Evolutionary conservation across 352 stramenopile species (phyloP), one percentile per base, ranked within the genome.

Genomic region (Globisporangium spinosum): DNA sequence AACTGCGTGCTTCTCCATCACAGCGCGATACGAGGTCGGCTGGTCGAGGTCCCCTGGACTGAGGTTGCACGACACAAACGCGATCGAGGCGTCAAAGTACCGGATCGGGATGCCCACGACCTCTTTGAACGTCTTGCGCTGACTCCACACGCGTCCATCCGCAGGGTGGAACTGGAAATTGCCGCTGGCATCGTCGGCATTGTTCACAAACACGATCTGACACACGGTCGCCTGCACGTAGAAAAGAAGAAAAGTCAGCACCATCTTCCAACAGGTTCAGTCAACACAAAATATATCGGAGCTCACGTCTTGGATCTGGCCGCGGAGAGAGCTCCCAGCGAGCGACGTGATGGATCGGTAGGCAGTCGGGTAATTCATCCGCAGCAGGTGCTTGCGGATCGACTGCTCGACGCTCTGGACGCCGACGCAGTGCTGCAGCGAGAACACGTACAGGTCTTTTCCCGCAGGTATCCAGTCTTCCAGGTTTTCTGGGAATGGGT

Each of bases 141-240:
- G 84, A 0, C 82, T 82, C 86, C 86, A 94, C 38, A 89, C 82
- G 10, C 82, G 84, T 10, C 83, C 84, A 56, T 93, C 81, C 0
- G 71, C 77, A 0, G 81, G 79, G 62, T 90, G 80, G 55, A 94
- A 88, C 47, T 86, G 77, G 10, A 93, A 87, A 59, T 93, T 95
- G 9, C 87, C 87, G 56, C 84, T 93, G 6, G 82, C 77, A 23
- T 93, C 85, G 61, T 95, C 87, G 1, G 85, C 83, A 60, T 90
- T 87, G 75, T 93, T 93, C 56, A 93, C 84, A 71, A 95, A 95
- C 8, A 95, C 77, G 57, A 95, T 90, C 70, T 95, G 85, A 65
- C 87, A 93, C 20, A 94, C 81, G 0, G 78, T 77, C 9, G 84
- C 84, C 80, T 93, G 54, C 20, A 43, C 60, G 22, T 25, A n/a